A percentile compares a stretch with the other conserved stretches of the same genome.
phyloP scores from a whole-genome alignment of 2,329 filamentous ascomycete genomes.

The Xylariales sp. region DNA sequence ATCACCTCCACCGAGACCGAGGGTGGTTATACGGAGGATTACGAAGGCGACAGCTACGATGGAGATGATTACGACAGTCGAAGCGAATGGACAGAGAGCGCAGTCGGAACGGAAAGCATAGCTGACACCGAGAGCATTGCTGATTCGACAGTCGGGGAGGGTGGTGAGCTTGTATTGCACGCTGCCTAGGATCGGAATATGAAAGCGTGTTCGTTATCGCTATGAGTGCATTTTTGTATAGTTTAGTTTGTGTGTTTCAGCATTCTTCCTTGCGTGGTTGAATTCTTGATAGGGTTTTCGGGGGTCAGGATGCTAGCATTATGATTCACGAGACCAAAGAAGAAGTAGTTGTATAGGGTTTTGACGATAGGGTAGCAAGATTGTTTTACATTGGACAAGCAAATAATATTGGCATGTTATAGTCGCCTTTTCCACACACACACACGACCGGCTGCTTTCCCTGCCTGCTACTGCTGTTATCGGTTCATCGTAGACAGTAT shows the following conservation, averaged over 20 bases:
- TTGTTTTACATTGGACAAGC: too few relatives aligned
- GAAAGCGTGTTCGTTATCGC: too few relatives aligned
- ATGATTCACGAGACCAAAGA: slow-evolving; percentile 4
- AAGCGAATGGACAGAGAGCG: slow-evolving; percentile 45
- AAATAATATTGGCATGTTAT: too few relatives aligned
- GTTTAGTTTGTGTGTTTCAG: neutral
- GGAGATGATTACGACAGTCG: slow-evolving; percentile 29
- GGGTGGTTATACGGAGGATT: slow-evolving; percentile 25
- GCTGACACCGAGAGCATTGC: slow-evolving; percentile 23
- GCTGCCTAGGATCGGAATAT: slow-evolving; percentile 17
- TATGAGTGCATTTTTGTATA: too few relatives aligned
- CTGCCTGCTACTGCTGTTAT: too few relatives aligned
- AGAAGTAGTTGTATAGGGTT: too few relatives aligned
- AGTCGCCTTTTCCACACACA: too few relatives aligned
- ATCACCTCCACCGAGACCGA: slow-evolving; percentile 28
- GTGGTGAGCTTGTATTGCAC: slow-evolving; percentile 30
- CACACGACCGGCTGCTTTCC: too few relatives aligned
- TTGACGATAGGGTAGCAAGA: neutral
- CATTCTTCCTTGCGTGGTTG: neutral
- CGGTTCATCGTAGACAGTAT: too few relatives aligned
- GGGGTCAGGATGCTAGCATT: neutral
- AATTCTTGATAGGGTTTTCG: too few relatives aligned
- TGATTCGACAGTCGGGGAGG: slow-evolving; percentile 20
- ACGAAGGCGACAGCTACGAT: slow-evolving; percentile 30
- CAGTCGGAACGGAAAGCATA: slow-evolving; percentile 21